These are phyloP conservation scores for Maudiozyma pseudohumilis DNA, from an alignment of 805 yeast species.

Conservation along the genomic window DNA sequence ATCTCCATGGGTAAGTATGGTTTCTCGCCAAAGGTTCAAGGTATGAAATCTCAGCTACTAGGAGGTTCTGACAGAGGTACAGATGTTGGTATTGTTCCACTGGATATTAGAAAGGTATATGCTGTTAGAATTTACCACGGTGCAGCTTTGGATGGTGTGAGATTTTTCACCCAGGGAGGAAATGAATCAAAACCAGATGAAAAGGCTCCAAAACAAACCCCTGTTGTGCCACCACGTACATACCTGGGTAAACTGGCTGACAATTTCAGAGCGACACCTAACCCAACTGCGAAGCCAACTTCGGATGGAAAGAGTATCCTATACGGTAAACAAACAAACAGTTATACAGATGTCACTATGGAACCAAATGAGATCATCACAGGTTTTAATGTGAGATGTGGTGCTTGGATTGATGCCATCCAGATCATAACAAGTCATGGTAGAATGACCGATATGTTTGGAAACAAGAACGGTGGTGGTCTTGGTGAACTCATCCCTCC, in stretches of 20 bases:
- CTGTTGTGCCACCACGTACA: slow-evolving; percentile 40
- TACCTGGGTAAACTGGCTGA: slow-evolving; percentile 29
- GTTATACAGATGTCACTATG: slow-evolving; percentile 48
- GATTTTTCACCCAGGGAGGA: slow-evolving; percentile 38
- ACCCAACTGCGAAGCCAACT: slow-evolving; percentile 3
- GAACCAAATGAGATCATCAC: slow-evolving; percentile 47
- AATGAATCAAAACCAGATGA: slow-evolving; percentile 3
- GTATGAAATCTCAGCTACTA: slow-evolving; percentile 22
- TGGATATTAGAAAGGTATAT: slow-evolving; percentile 29
- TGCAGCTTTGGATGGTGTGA: slow-evolving; percentile 71
- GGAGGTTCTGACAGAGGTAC: slow-evolving; percentile 22
- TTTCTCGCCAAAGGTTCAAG: slow-evolving; percentile 13
- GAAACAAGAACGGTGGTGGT: slow-evolving; percentile 63
- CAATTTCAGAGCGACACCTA: slow-evolving; percentile 14
- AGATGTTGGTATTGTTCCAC: slow-evolving; percentile 23
- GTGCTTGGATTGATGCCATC: slow-evolving; percentile 85
- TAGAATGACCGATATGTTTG: slow-evolving; percentile 46
- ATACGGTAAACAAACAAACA: slow-evolving; percentile 45
- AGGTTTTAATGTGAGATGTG: slow-evolving; percentile 58
- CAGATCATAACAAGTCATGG: slow-evolving; percentile 58
- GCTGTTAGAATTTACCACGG: slow-evolving; percentile 64
- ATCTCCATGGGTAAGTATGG: slow-evolving; percentile 25
- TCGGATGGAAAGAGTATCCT: slow-evolving; percentile 10
- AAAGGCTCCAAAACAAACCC: slow-evolving; percentile 15
- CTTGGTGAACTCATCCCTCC: slow-evolving; percentile 55